These are phyloP conservation scores for Trichoderma asperelloides DNA, from an alignment of 495 filamentous ascomycete genomes.

Conservation along the genomic window DNA sequence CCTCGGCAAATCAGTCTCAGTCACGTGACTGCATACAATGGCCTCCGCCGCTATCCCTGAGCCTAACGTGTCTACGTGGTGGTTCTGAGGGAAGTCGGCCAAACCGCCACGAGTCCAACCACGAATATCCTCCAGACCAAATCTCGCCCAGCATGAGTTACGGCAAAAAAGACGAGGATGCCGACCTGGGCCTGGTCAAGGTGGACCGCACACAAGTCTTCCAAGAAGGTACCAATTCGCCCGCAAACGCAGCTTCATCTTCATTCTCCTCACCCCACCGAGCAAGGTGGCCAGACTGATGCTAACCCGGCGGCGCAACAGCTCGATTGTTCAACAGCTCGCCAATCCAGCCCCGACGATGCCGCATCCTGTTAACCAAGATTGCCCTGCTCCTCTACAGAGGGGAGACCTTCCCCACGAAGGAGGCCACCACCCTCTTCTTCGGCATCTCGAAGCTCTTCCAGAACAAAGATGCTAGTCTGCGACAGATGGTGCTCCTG, in stretches of 20 bases:
- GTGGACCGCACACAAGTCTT: constrained; percentile 97
- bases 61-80: constrained; percentile 10
- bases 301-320: constrained; percentile 30
- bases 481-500: constrained; percentile 98
- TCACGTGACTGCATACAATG: constrained; percentile 6
- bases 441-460: constrained; percentile 99
- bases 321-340: constrained; percentile 97
- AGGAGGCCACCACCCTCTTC: constrained; percentile 96
- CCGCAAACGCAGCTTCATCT: background rate
- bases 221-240: constrained; percentile 70
- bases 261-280: constrained; percentile 8
- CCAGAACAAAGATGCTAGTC: constrained; percentile 96
- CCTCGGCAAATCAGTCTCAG: background rate
- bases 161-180: constrained; percentile 98
- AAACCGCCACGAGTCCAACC: constrained; percentile 6
- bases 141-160: constrained; percentile 66
- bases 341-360: constrained; percentile 88
- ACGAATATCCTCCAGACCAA: constrained; percentile 1
- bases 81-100: background rate
- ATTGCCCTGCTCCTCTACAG: constrained; percentile 95
- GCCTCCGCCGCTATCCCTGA: constrained; percentile 8
- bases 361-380: constrained; percentile 92
- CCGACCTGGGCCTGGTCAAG: constrained; percentile 83
- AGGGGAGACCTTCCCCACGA: constrained; percentile 90
- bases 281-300: background rate